Evolutionary conservation across 148 eudicot species (phyloP).

Genomic region (Rhododendron vialii): DNA sequence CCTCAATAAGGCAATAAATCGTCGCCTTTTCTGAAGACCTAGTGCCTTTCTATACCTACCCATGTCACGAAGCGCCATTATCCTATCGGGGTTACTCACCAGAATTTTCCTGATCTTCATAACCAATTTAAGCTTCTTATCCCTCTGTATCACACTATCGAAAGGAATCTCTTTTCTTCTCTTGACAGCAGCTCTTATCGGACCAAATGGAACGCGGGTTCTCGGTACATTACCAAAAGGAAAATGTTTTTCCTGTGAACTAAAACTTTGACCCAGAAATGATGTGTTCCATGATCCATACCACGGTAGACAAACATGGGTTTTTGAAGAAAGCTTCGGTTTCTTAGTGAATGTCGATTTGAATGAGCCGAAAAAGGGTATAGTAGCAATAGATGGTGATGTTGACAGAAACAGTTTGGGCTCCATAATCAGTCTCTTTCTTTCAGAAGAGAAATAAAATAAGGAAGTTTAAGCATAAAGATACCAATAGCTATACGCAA

Average conservation of each 20-base stretch:
- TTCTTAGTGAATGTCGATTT: constrained; percentile 32
- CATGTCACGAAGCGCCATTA: constrained; percentile 71
- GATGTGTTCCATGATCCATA: constrained; percentile 28
- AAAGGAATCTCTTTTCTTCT: constrained; percentile 87
- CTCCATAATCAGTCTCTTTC: constrained; percentile 39
- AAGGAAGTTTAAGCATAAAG: not conserved
- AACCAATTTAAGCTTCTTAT: constrained; percentile 87
- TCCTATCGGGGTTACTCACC: constrained; percentile 61
- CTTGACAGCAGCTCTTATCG: constrained; percentile 70
- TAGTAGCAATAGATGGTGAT: constrained; percentile 30
- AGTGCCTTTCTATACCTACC: constrained; percentile 69
- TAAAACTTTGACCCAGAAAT: constrained; percentile 49
- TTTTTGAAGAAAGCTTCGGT: constrained; percentile 19
- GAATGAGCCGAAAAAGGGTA: constrained; percentile 50
- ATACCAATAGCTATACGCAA: not conserved
- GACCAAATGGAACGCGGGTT: constrained; percentile 38
- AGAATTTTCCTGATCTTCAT: constrained; percentile 76
- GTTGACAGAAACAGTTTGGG: constrained; percentile 34
- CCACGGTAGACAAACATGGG: constrained; percentile 16
- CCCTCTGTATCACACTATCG: constrained; percentile 91
- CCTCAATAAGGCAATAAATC: constrained; percentile 75
- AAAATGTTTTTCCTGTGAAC: constrained; percentile 21
- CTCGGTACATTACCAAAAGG: constrained; percentile 30
- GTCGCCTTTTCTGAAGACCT: constrained; percentile 58
- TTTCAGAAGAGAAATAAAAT: not conserved